phyloP scores from a whole-genome alignment of 2,329 filamentous ascomycete species.

The Fulvia fulva region DNA sequence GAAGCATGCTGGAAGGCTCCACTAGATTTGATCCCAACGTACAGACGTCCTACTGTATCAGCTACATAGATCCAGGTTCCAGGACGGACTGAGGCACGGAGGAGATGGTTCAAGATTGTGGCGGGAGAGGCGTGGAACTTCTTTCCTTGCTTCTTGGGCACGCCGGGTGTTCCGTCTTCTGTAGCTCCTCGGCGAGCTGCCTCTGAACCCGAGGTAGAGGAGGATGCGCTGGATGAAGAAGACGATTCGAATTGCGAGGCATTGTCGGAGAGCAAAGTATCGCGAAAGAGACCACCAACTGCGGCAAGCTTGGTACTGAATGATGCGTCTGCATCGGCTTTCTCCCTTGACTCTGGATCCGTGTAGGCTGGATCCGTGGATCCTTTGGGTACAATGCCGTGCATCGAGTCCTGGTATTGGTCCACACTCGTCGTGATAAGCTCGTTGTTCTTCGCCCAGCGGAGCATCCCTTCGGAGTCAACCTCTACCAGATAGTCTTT shows the following conservation, averaged over 20 bases:
- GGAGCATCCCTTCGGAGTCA: slow-evolving; percentile 66
- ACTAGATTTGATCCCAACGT: slow-evolving; percentile 82
- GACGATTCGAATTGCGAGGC: too few species aligned
- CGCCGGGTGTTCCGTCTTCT: slow-evolving; percentile 51
- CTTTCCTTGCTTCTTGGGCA: slow-evolving; percentile 29
- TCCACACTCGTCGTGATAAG: slow-evolving; percentile 70
- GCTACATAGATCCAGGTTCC: slow-evolving; percentile 93
- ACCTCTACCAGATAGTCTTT: slow-evolving; percentile 75
- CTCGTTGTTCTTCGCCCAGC: slow-evolving; percentile 79
- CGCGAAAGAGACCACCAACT: slow-evolving; percentile 12
- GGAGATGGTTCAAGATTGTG: slow-evolving; percentile 71
- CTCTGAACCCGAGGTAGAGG: slow-evolving; percentile 30
- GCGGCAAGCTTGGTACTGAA: slow-evolving; percentile 17
- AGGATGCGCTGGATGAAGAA: slow-evolving; percentile 39
- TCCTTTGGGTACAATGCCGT: slow-evolving; percentile 50
- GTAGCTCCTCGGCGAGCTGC: slow-evolving; percentile 7
- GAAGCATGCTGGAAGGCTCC: slow-evolving; percentile 90
- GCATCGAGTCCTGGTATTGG: slow-evolving; percentile 71
- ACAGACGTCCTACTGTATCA: slow-evolving; percentile 77
- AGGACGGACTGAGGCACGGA: slow-evolving; percentile 72
- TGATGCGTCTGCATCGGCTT: slow-evolving; percentile 10
- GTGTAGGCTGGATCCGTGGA: slow-evolving; percentile 39
- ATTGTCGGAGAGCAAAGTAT: slow-evolving; percentile 3
- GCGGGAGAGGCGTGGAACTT: slow-evolving; percentile 65
- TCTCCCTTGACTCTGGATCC: slow-evolving; percentile 12